Base-by-base conservation (phyloP, 2,329 filamentous ascomycete species). In the Xylaria sp. region DNA sequence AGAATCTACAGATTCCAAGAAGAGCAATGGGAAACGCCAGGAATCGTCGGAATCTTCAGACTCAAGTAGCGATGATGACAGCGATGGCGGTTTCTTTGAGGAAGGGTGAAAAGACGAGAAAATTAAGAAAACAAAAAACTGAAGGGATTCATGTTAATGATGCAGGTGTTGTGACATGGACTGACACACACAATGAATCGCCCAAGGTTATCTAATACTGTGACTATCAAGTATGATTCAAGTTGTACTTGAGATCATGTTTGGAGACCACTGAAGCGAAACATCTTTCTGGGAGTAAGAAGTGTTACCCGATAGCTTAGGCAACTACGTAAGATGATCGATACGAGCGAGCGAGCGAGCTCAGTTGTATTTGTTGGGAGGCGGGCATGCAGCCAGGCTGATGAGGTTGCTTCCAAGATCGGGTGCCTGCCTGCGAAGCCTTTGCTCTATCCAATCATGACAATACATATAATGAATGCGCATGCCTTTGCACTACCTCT, bases 81-180 rank as follows among this genome's bases (percentile, higher is more conserved):
- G 84, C 63, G 87, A 85, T 25, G 87, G 84, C 10, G 86, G 87
- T 13, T 91, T 90, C 79, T 90, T 90, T 73, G 87, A 89, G 74
- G 65, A 72, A 34, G 68, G 63, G 5, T 72, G 59, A 51, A 57
- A 41, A 18, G 37, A 44, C 23, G 31, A 59, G 20, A 28, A n/a
- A 37, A 25, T 37, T 37, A 15, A 25, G 9, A 44, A 51, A 46
- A 46, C 1, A 18, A 46, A 18, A 46, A 8, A 28, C 28, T 28
- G 28, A 28, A 46, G 13, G 15, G 18, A 39, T 34, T 12, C 34
- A 44, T 52, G 23, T 56, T 18, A 55, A 58, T 4, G 39, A 62
- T 66, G 56, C 62, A 67, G 48, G 41, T 46, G 2, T 8, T 46
- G 56, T 34, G 41, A 41, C 44, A 20, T 41, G 41, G 57, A 39